Base-by-base conservation (phyloP, 768 basidiomycete species). In the Naganishia friedmannii region DNA sequence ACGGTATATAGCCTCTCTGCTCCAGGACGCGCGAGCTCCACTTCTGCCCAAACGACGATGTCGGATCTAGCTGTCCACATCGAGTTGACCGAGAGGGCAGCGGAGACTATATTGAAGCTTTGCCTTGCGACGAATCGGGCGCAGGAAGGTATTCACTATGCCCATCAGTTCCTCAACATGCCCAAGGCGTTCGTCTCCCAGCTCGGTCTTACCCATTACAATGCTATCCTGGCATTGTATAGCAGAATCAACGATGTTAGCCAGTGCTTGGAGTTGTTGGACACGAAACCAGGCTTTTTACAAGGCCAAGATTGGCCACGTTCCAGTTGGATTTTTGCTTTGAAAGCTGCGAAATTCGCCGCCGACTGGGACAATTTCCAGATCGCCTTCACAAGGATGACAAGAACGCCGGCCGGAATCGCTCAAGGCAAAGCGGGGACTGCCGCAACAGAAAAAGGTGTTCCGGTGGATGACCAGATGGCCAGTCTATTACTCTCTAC, bases 281-380 rank as follows among this genome's bases (percentile, higher is more conserved):
- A 76, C 34, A 73, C 21, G 48, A 71, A 34, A 42, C 68, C 56
- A 32, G 31, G 29, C 28, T 67, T 63, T n/a, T 60, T 68, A 31
- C n/a, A 28, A 10, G 63, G 67, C 15, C 29, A 46, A 45, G 73
- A 66, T n/a, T 77, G 75, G 75, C 65, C 72, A n/a, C 21, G 54
- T 7, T 32, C 60, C 15, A 53, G 71, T 8, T 79, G 73, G 72
- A 58, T 65, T 23, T 68, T 72, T 32, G 73, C 73, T 6, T 66
- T 79, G 29, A 73, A 70, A 42, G 74, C 74, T 32, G 71, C 74
- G 0, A 60, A 73, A 46, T 77, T 75, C 73, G 73, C 74, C n/a
- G 65, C 68, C 15, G 76, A 79, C 57, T 76, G 73, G 70, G 55
- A 71, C 4, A 48, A 68, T 10, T 75, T 74, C 31, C 15, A 75